phyloP scores from a whole-genome alignment of 306 rosid species.

The Argentina anserina region DNA sequence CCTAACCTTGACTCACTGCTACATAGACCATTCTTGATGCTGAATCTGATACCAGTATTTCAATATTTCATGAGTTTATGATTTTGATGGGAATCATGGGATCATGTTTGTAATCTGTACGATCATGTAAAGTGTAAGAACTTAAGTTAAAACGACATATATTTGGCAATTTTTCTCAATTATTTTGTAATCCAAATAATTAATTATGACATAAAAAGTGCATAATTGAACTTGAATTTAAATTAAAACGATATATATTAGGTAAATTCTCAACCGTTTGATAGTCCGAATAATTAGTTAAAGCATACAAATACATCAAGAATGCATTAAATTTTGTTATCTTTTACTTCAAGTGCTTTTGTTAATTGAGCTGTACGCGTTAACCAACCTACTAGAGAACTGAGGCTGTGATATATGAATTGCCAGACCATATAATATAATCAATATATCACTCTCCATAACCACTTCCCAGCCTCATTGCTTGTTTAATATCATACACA shows the following conservation, averaged over 20 bases:
- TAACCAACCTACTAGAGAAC: background rate
- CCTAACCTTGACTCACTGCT: slow-evolving; percentile 31
- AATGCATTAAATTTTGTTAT: background rate
- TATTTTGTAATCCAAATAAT: background rate
- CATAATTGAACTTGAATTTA: background rate
- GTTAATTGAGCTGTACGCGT: background rate
- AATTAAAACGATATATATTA: background rate
- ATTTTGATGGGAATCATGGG: background rate
- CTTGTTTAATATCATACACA: background rate
- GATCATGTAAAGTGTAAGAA: background rate
- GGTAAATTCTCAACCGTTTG: background rate
- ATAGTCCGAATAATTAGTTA: background rate
- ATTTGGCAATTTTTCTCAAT: background rate
- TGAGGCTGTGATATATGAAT: background rate
- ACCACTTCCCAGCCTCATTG: background rate
- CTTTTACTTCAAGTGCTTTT: background rate
- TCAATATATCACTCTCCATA: background rate
- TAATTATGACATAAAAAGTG: background rate
- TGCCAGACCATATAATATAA: background rate
- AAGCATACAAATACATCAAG: background rate
- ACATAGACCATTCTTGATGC: background rate
- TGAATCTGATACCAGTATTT: background rate
- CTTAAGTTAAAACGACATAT: background rate
- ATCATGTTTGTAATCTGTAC: background rate
- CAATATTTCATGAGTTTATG: background rate